Evolutionary conservation across 164 flowering plant species (phyloP).

Genomic region (Magnolia officinalis): DNA sequence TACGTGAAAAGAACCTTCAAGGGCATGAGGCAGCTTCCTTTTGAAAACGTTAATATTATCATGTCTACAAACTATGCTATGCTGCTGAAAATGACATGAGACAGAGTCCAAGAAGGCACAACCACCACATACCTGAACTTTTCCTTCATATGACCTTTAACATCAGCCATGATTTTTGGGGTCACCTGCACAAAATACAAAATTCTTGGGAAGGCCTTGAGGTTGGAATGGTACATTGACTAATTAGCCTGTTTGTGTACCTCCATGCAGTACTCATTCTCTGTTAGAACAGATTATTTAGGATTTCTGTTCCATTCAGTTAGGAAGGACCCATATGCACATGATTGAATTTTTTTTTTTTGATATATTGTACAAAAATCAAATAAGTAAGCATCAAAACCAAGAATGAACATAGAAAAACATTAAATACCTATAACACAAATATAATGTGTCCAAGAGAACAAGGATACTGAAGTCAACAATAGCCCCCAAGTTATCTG

Average conservation of each 20-base stretch:
- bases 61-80: neutral
- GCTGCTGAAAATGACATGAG: neutral
- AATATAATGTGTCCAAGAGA: neutral
- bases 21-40: no score
- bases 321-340: slow-evolving; percentile 36
- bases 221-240: neutral
- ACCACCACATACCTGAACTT: slow-evolving; percentile 74
- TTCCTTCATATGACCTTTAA: slow-evolving; percentile 97
- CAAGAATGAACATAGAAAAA: neutral
- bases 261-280: slow-evolving; percentile 99
- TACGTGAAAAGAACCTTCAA: no score
- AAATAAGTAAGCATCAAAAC: neutral
- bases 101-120: neutral
- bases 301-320: slow-evolving; percentile 65
- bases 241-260: slow-evolving; percentile 25
- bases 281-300: slow-evolving; percentile 74
- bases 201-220: slow-evolving; percentile 6
- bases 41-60: no score
- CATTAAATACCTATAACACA: neutral
- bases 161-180: slow-evolving; percentile 98
- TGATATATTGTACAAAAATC: neutral
- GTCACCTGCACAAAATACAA: slow-evolving; percentile 63
- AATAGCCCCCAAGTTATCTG: slow-evolving; percentile 96
- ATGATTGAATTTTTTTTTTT: neutral
- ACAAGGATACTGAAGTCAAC: slow-evolving; percentile 96